phyloP scores from a whole-genome alignment of 768 basidiomycete genomes.

The Boletus insuetus region DNA sequence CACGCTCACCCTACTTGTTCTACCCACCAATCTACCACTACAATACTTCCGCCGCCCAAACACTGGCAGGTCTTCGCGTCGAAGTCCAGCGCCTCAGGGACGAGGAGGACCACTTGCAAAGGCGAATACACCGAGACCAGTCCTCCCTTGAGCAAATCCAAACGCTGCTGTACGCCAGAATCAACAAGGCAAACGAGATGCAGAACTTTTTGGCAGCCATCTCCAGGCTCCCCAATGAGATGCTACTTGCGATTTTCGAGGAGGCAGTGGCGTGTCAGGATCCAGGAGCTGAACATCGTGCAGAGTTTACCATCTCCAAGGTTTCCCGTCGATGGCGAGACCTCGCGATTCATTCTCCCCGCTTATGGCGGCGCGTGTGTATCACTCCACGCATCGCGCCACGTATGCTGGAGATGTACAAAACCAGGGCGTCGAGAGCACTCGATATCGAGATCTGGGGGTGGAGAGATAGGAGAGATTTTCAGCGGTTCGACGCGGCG shows the following conservation, averaged over 20 bases:
- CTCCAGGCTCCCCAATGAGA: constrained; percentile 31
- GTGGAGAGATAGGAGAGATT: constrained; percentile 32
- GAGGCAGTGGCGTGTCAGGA: constrained; percentile 29
- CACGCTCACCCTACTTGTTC: background rate
- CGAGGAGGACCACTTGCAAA: constrained; percentile 13
- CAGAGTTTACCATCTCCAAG: constrained; percentile 26
- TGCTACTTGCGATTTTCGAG: constrained; percentile 30
- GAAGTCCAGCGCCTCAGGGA: constrained; percentile 19
- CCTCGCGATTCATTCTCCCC: constrained; percentile 29
- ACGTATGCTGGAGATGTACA: constrained; percentile 24
- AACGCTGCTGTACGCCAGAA: constrained; percentile 8
- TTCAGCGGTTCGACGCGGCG: constrained; percentile 28
- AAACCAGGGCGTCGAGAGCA: constrained; percentile 21
- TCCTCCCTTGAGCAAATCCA: constrained; percentile 18
- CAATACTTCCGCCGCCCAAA: constrained; percentile 16
- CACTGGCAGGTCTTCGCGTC: constrained; percentile 15
- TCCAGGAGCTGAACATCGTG: constrained; percentile 13
- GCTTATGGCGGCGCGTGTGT: constrained; percentile 29
- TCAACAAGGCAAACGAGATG: constrained; percentile 29
- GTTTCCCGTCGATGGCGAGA: constrained; percentile 34
- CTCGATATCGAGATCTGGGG: constrained; percentile 29
- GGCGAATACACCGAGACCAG: constrained; percentile 13
- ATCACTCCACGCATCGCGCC: constrained; percentile 21
- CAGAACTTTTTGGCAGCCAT: constrained; percentile 29
- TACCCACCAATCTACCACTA: constrained; percentile 17